Conservation (phyloP, 805 yeast genomes). For the Candida boidinii region DNA sequence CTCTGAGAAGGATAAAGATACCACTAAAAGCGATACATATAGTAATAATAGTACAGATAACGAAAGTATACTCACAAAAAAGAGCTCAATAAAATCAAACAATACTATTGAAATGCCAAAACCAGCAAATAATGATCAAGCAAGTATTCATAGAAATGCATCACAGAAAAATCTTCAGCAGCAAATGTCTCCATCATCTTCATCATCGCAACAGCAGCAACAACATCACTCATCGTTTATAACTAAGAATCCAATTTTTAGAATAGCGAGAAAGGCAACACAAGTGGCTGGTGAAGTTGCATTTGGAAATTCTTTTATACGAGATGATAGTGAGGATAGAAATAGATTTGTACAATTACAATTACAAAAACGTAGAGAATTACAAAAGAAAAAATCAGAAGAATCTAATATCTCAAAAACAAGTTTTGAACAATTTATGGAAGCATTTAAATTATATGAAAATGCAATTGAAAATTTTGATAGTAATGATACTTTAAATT, state of each 20-base stretch:
- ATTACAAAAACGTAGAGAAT: constrained; percentile 1
- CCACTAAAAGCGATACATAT: too few species aligned
- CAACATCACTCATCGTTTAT: too few species aligned
- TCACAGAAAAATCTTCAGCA: not conserved
- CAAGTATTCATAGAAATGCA: not conserved
- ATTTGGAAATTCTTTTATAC: constrained; percentile 16
- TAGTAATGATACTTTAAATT: constrained; percentile 21
- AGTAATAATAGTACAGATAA: too few species aligned
- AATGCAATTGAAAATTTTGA: constrained; percentile 25
- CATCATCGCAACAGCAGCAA: too few species aligned
- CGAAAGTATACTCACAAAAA: too few species aligned
- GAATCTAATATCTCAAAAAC: constrained; percentile 4
- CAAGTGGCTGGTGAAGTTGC: constrained; percentile 23
- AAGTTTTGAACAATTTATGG: constrained; percentile 15
- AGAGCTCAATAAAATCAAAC: too few species aligned
- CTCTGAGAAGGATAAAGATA: too few species aligned
- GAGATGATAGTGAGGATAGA: constrained; percentile 5
- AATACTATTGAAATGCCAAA: not conserved
- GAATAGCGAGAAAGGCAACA: constrained; percentile 19
- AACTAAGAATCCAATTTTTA: constrained; percentile 7
- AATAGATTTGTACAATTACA: constrained; percentile 11
- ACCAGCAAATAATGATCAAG: not conserved
- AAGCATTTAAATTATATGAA: constrained; percentile 21
- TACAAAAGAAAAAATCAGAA: constrained; percentile 5
- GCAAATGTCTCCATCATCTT: too few species aligned